Conservation (phyloP, 495 filamentous ascomycete genomes). For the Cryomyces antarcticus region DNA sequence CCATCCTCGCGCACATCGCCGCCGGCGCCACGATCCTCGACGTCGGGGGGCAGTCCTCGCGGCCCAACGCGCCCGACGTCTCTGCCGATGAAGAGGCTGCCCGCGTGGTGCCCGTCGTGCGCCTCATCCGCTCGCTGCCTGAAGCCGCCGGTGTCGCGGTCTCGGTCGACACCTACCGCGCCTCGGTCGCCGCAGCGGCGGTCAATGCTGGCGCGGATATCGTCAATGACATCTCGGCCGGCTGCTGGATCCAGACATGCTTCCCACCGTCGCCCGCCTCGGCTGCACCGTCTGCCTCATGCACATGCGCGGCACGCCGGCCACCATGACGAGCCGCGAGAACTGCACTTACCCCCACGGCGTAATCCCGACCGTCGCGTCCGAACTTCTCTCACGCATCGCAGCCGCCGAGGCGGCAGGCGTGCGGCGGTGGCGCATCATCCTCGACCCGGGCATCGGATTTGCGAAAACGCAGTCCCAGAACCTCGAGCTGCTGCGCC, state of each 20-base stretch:
- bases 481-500: slow-evolving; percentile 59
- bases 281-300: slow-evolving; percentile 75
- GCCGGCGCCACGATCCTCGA: slow-evolving; percentile 70
- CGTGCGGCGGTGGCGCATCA: slow-evolving; percentile 77
- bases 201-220: slow-evolving; percentile 74
- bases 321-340: slow-evolving; percentile 49
- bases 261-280: slow-evolving; percentile 54
- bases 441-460: slow-evolving; percentile 83
- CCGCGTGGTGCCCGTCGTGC: slow-evolving; percentile 60
- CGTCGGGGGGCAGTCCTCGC: slow-evolving; percentile 80
- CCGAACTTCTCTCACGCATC: slow-evolving; percentile 51
- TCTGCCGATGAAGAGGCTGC: slow-evolving; percentile 49
- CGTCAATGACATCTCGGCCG: slow-evolving; percentile 86
- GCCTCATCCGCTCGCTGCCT: slow-evolving; percentile 46
- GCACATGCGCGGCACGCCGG: slow-evolving; percentile 85
- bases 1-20: slow-evolving; percentile 33
- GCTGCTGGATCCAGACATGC: slow-evolving; percentile 64
- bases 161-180: slow-evolving; percentile 82
- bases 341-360: slow-evolving; percentile 45
- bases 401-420: slow-evolving; percentile 63
- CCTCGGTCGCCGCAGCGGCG: slow-evolving; percentile 62
- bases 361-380: slow-evolving; percentile 44
- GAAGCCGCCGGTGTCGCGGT: slow-evolving; percentile 43
- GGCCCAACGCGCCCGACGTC: slow-evolving; percentile 49
- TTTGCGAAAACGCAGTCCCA: slow-evolving; percentile 72